Evolutionary conservation across 805 yeast genomes (phyloP), one percentile per base, ranked within the genome.

Genomic region (Ogataea nitratoaversa): DNA sequence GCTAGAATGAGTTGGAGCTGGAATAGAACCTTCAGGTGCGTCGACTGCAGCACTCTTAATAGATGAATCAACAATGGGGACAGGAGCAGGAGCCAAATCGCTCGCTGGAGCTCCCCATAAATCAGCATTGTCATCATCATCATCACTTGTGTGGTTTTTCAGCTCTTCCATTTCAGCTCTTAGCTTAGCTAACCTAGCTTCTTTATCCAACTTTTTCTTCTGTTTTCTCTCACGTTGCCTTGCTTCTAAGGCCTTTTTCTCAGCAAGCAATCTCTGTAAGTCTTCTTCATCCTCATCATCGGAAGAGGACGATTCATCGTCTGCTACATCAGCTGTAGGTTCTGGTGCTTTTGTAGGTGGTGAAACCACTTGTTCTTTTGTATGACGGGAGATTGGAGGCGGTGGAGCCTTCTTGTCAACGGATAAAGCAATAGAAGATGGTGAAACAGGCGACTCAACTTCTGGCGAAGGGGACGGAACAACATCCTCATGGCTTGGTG

Each of bases 121-220:
- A 19, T 19, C 19, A 31, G 44, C 46, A 46, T 46, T 40, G 27
- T 49, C 53, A 14, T 36, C 45, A 8, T 48, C 51, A 30, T 53
- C 59, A 24, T 48, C 56, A 24, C 46, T 44, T n/a, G 48, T 30
- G 12, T 34, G 48, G 18, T 45, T 50, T 49, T 72, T 63, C 43
- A 75, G 64, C 8, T 71, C 78, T 30, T 71, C 82, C 72, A 81
- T 74, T 53, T 80, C 83, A 44, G 68, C 71, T 50, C 72, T 78
- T 38, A 81, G 60, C 46, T 71, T 70, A 2, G 81, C 84, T 40
- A 78, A 52, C 47, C 79, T 67, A 11, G 75, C 82, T 46, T 78
- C 85, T 52, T 76, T 79, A 8, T 76, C 82, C 24, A 70, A 70
- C 47, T 74, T 74, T 57, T 72, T 79, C 57, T 72, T 76, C 44